phyloP scores from a whole-genome alignment of 108 stramenopile species.

The Discostella pseudostelligera region DNA sequence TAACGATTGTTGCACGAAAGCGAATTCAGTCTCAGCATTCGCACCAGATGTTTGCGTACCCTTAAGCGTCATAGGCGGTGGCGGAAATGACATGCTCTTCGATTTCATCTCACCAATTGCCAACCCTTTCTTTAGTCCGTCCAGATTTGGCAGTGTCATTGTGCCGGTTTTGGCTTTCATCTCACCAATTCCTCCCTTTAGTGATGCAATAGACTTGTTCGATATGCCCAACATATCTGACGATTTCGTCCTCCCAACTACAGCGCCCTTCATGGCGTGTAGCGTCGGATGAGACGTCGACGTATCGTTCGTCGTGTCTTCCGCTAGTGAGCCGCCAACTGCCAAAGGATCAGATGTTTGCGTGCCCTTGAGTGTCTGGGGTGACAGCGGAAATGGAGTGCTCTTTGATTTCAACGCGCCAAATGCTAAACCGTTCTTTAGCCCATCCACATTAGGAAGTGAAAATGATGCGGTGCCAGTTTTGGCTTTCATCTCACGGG shows the following conservation, averaged over 20 bases:
- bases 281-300: too few relatives aligned
- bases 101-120: constrained; percentile 11
- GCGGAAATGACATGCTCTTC: not conserved
- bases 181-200: not conserved
- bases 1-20: not conserved
- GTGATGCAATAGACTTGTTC: too few relatives aligned
- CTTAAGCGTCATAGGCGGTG: not conserved
- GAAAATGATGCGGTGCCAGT: not conserved
- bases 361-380: not conserved
- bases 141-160: not conserved
- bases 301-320: too few relatives aligned
- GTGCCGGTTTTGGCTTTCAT: not conserved
- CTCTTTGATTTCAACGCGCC: constrained; percentile 14
- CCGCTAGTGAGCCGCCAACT: too few relatives aligned
- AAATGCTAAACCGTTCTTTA: constrained; percentile 9
- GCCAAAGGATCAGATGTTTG: not conserved
- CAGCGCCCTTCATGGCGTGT: too few relatives aligned
- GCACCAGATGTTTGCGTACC: not conserved
- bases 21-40: too few relatives aligned
- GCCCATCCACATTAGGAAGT: not conserved
- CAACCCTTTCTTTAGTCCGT: not conserved
- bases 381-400: not conserved
- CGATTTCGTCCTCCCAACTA: too few relatives aligned
- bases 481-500: not conserved
- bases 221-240: too few relatives aligned